Evolutionary conservation across 345 rosid genomes (phyloP).

Genomic region (Luvunga scandens): DNA sequence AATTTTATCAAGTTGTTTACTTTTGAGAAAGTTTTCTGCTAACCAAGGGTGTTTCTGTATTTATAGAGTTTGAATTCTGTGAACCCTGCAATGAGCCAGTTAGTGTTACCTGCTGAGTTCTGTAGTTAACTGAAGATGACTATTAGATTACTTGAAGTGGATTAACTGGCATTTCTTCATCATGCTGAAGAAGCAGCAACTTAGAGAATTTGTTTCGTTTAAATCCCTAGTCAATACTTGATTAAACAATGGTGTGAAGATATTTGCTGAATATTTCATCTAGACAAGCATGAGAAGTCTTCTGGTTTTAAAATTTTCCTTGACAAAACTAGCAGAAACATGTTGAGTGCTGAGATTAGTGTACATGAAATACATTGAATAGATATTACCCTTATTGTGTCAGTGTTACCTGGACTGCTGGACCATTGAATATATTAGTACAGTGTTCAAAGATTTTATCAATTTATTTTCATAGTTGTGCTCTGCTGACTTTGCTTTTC

Average conservation of each 20-base stretch:
- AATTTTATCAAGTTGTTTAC: background rate
- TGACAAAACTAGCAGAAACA: background rate
- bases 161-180: background rate
- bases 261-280: conserved; percentile 3
- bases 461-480: background rate
- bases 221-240: background rate
- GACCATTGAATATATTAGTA: background rate
- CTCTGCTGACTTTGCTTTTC: background rate
- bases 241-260: background rate
- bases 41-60: background rate
- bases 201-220: conserved; percentile 1
- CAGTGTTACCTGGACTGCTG: background rate
- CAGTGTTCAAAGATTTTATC: background rate
- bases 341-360: background rate
- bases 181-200: background rate
- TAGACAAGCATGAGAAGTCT: background rate
- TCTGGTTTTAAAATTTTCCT: background rate
- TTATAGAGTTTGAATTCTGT: background rate
- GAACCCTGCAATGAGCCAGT: background rate
- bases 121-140: background rate
- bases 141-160: background rate
- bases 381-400: background rate
- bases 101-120: background rate
- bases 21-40: background rate
- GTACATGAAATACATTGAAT: background rate